Evolutionary conservation across 2,329 filamentous ascomycete genomes (phyloP).

Genomic region (Epichloe glyceriae): DNA sequence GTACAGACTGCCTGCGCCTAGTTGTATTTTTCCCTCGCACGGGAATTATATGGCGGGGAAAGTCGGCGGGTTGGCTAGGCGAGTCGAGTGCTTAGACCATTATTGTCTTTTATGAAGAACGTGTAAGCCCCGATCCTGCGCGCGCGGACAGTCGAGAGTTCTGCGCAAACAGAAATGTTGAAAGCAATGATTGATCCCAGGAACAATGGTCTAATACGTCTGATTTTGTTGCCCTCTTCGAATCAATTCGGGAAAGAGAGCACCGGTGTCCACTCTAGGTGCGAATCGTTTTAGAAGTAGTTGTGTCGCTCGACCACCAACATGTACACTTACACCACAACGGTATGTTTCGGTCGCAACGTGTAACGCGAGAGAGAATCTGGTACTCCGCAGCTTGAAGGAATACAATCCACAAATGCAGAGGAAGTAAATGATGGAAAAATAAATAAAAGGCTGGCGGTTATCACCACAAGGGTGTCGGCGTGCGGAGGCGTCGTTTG

Average conservation of each 20-base stretch:
- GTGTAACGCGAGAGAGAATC: constrained; percentile 8
- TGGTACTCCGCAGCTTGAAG: too few relatives aligned
- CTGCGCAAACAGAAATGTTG: neutral
- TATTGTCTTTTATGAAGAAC: neutral
- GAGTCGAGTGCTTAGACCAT: constrained; percentile 2
- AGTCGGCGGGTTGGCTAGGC: neutral
- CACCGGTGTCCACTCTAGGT: neutral
- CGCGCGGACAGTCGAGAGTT: neutral
- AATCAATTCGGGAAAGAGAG: neutral
- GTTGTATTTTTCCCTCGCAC: constrained; percentile 6
- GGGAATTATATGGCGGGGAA: neutral
- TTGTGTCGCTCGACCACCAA: neutral
- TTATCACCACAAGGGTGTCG: neutral
- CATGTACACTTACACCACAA: constrained; percentile 3
- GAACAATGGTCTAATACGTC: too few relatives aligned
- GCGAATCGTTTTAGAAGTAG: neutral
- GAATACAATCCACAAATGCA: constrained; percentile 4
- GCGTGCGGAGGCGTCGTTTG: constrained; percentile 3
- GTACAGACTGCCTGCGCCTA: constrained; percentile 3
- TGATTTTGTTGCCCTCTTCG: neutral
- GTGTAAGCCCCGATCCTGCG: neutral
- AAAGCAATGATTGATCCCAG: too few relatives aligned
- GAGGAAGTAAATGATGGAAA: constrained; percentile 8
- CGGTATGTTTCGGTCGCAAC: constrained; percentile 19
- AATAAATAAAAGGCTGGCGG: constrained; percentile 1